A percentile compares a stretch with the other conserved stretches of the same genome.
Conservation (phyloP, 2,329 filamentous ascomycete species). For the Aspergillus pseudonomiae region DNA sequence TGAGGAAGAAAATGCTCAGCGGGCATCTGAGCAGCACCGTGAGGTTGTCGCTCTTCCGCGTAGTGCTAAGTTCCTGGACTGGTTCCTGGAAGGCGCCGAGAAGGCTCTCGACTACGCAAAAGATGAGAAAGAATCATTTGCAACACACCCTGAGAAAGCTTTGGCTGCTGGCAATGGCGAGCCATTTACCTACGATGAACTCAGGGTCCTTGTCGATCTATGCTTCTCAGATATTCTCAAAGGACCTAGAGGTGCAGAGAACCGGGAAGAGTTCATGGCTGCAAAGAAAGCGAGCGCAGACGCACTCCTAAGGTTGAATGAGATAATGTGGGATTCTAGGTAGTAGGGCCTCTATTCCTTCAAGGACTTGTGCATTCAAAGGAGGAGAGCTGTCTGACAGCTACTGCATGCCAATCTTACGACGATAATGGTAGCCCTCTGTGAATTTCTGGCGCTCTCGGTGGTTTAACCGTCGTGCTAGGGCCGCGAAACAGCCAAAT, state of each 20-base stretch:
- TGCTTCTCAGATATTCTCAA: constrained; percentile 50
- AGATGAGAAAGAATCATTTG: constrained; percentile 46
- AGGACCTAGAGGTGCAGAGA: constrained; percentile 44
- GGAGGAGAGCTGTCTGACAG: not conserved
- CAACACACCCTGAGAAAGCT: constrained; percentile 37
- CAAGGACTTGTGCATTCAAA: not conserved
- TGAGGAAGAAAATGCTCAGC: constrained; percentile 6
- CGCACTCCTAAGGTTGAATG: constrained; percentile 47
- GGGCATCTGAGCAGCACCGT: constrained; percentile 19
- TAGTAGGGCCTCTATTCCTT: constrained; percentile 14
- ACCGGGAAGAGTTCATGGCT: constrained; percentile 49
- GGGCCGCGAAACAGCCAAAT: not conserved
- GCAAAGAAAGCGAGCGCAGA: constrained; percentile 50
- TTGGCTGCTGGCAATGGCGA: constrained; percentile 43
- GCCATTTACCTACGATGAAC: constrained; percentile 50
- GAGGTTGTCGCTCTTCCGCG: constrained; percentile 47
- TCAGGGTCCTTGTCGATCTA: constrained; percentile 49
- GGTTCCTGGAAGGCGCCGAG: constrained; percentile 52
- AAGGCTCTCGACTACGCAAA: constrained; percentile 48
- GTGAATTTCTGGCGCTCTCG: not conserved
- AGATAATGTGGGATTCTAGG: constrained; percentile 53
- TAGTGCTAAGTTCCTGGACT: constrained; percentile 51
- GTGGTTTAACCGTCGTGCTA: not conserved
- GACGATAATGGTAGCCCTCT: not conserved
- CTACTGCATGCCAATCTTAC: not conserved